These are phyloP conservation scores for Trebouxiophyceae sp. DNA, from an alignment of 163 green algal genomes.

Conservation along the genomic window DNA sequence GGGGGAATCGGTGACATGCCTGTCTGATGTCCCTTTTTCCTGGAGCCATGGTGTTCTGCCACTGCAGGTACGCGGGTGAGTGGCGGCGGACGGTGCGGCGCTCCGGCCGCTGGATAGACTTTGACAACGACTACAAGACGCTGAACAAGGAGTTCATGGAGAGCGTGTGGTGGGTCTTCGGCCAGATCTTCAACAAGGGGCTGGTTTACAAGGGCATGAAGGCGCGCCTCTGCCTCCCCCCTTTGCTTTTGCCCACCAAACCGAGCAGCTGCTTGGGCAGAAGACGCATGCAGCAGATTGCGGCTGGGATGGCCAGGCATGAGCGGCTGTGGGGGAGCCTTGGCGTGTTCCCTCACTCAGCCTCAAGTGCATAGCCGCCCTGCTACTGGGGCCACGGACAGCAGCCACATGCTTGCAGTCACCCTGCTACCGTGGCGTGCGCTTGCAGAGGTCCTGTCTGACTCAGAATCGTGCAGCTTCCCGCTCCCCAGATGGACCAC, in stretches of 20 bases:
- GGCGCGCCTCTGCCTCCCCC: constrained; percentile 35
- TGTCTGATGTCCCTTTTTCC: no score
- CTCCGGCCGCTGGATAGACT: constrained; percentile 98
- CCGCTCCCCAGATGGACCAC: no score
- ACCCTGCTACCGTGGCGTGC: no score
- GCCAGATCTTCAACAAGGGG: constrained; percentile 87
- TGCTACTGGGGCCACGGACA: no score
- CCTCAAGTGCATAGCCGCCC: no score
- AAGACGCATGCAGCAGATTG: neutral
- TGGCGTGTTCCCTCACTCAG: neutral
- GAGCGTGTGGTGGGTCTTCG: constrained; percentile 99
- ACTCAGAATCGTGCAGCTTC: no score
- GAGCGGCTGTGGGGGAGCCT: neutral
- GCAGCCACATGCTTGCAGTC: no score
- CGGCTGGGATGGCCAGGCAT: neutral
- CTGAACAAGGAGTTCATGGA: constrained; percentile 97
- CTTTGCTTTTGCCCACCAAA: neutral
- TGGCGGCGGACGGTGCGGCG: constrained; percentile 90
- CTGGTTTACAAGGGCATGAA: constrained; percentile 98
- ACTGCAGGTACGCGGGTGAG: constrained; percentile 81
- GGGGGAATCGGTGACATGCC: no score
- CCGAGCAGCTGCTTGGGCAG: neutral
- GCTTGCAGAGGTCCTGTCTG: no score
- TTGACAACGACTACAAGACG: constrained; percentile 99
- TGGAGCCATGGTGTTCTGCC: no score